Evolutionary conservation across 2,329 filamentous ascomycete species (phyloP).

Genomic region (Pseudogymnoascus sp.): DNA sequence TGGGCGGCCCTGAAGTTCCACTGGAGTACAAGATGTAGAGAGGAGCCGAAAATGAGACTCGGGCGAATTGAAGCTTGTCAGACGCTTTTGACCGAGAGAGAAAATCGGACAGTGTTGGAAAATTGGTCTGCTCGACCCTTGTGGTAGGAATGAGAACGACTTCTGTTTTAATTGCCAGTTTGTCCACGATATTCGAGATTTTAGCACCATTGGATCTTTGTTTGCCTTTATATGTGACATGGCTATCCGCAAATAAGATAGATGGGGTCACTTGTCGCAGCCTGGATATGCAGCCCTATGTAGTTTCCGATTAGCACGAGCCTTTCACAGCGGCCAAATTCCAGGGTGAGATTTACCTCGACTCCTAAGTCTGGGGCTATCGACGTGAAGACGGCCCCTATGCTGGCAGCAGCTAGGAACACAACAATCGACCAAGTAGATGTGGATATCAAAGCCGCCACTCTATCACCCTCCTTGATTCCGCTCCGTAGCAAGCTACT

Average conservation of each 20-base stretch:
- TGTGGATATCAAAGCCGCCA: slow-evolving; percentile 2
- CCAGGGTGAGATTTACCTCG: background rate
- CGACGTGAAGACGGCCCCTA: slow-evolving; percentile 3
- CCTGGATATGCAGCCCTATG: slow-evolving; percentile 9
- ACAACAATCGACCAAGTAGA: slow-evolving; percentile 2
- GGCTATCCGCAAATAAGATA: slow-evolving; percentile 10
- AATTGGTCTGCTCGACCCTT: background rate
- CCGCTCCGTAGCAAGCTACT: slow-evolving; percentile 6
- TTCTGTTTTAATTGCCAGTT: background rate
- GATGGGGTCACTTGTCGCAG: slow-evolving; percentile 8
- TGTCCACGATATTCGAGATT: background rate
- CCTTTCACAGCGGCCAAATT: background rate
- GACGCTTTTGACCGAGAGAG: background rate
- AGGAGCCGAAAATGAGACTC: slow-evolving; percentile 8
- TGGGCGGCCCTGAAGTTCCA: slow-evolving; percentile 10
- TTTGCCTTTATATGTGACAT: slow-evolving; percentile 10
- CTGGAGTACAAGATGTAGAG: slow-evolving; percentile 11
- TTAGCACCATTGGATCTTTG: slow-evolving; percentile 8
- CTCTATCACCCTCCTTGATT: slow-evolving; percentile 1
- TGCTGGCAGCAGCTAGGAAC: background rate
- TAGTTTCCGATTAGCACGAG: background rate
- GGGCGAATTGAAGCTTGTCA: slow-evolving; percentile 5
- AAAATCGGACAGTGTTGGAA: slow-evolving; percentile 4
- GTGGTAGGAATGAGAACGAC: slow-evolving; percentile 2
- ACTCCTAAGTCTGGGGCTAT: background rate